A percentile compares a stretch with the other conserved stretches of the same genome.
phyloP scores from a whole-genome alignment of 2,329 filamentous ascomycete species.

The Fusarium goolgardi region DNA sequence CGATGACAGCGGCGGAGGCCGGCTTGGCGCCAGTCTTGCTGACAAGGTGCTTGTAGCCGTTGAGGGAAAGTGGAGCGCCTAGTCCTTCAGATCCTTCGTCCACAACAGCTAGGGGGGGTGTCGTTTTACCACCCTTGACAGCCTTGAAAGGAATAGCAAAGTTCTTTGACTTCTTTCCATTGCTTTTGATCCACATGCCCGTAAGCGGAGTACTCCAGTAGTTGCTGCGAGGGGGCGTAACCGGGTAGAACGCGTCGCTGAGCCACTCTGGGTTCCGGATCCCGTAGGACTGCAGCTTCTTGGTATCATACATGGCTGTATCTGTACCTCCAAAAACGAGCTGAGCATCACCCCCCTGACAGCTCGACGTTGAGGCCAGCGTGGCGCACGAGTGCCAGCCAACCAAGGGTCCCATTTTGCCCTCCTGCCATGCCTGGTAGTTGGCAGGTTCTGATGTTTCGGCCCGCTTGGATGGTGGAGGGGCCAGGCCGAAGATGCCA shows the following conservation, averaged over 20 bases:
- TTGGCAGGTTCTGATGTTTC: slow-evolving; percentile 4
- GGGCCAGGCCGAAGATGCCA: slow-evolving; percentile 7
- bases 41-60: slow-evolving; percentile 16
- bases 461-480: background rate
- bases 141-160: slow-evolving; percentile 15
- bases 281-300: background rate
- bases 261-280: slow-evolving; percentile 23
- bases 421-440: slow-evolving; percentile 3
- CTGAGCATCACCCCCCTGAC: slow-evolving; percentile 2
- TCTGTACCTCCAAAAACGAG: slow-evolving; percentile 10
- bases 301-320: background rate
- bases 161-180: slow-evolving; percentile 7
- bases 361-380: background rate
- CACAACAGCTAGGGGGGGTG: slow-evolving; percentile 19
- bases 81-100: slow-evolving; percentile 26
- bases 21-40: background rate
- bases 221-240: slow-evolving; percentile 16
- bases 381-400: slow-evolving; percentile 7
- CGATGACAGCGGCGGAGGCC: background rate
- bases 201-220: slow-evolving; percentile 17
- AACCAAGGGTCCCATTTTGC: slow-evolving; percentile 4
- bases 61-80: slow-evolving; percentile 18
- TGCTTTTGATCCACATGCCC: slow-evolving; percentile 10
- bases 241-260: slow-evolving; percentile 18
- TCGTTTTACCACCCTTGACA: background rate